A percentile compares a stretch with the other conserved stretches of the same genome.
Evolutionary conservation across 2,329 filamentous ascomycete genomes (phyloP).

Genomic region (Fusarium sp.): DNA sequence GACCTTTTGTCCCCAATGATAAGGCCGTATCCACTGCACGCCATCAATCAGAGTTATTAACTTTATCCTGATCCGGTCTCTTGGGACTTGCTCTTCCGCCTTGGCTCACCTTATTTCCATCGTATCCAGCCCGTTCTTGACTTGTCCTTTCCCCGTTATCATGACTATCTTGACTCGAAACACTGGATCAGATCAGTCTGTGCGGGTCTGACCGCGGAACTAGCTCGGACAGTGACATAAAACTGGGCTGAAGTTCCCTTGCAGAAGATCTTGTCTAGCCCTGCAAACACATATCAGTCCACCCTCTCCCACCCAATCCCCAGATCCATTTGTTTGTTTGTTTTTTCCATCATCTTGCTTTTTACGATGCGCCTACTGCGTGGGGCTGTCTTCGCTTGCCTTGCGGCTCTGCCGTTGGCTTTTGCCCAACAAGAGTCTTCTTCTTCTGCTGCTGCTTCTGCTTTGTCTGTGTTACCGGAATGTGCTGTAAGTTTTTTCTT

Average conservation of each 20-base stretch:
- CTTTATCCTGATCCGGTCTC: neutral
- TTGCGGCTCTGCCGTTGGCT: constrained; percentile 9
- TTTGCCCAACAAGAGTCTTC: neutral
- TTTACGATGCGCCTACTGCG: constrained; percentile 4
- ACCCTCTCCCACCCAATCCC: neutral
- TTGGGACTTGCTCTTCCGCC: neutral
- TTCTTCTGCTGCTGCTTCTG: neutral
- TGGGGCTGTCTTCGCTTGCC: constrained; percentile 10
- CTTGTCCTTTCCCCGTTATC: neutral
- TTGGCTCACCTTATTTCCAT: neutral
- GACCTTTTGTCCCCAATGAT: neutral
- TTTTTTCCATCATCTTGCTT: neutral
- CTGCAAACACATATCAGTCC: neutral
- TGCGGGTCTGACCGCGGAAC: constrained; percentile 1
- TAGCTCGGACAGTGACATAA: neutral
- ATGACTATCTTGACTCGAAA: neutral
- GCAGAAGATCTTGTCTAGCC: neutral
- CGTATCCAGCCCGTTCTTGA: neutral
- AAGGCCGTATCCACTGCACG: neutral
- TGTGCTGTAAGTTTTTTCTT: constrained; percentile 45
- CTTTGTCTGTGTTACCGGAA: constrained; percentile 37
- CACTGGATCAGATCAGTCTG: neutral
- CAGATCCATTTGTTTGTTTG: neutral
- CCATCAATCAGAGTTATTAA: neutral
- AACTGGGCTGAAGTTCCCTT: neutral